Evolutionary conservation across 228 moss, liverwort and hornwort species (phyloP), one percentile per base, ranked within the genome.

Genomic region (Sphagnum fallax): DNA sequence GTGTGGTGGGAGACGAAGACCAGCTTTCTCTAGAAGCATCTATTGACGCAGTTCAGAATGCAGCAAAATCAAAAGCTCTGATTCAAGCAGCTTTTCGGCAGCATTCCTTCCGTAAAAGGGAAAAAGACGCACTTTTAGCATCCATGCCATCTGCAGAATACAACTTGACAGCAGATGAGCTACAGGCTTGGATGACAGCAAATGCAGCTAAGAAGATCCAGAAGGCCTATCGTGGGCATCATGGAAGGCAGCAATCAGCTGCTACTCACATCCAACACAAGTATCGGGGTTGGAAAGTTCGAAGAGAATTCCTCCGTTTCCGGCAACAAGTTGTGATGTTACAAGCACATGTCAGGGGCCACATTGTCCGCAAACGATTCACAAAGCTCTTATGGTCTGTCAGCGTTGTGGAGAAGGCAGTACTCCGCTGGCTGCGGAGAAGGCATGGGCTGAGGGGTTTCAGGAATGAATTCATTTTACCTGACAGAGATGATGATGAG

Each of bases 221-320:
- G 73, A 78, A 63, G 60, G 75, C 78, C 4, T 76, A 64, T 8
- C 71, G 78, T 65, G 88, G 82, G 10, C 80, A 78, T 66, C 72
- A 82, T 49, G 82, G 76, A 18, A 88, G 76, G 74, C 71, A 62
- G 10, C 85, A 88, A 53, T 72, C 82, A 66, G 88, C 88, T 52
- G 88, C 88, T 12, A 85, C 82, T 68, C 85, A 82, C 69, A 88
- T 88, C 49, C 88, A 88, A 67, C 88, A 84, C 60, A 88, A 82
- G 70, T 88, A 79, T 65, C 64, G 88, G 65, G 86, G 88, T 52
- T 88, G 84, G 82, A 88, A 88, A 70, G 80, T 79, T 65, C 82
- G 88, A 57, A 82, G 70, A 68, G 88, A 82, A 6, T 88, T 60
- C 48, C 75, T 88, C 62, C 50, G 80, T 48, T 58, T 85, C 48